Percentiles rank a stretch among this genome's conserved stretches.
Conservation (phyloP, 1,139 yeast species). For the Candida buenavistaensis region DNA sequence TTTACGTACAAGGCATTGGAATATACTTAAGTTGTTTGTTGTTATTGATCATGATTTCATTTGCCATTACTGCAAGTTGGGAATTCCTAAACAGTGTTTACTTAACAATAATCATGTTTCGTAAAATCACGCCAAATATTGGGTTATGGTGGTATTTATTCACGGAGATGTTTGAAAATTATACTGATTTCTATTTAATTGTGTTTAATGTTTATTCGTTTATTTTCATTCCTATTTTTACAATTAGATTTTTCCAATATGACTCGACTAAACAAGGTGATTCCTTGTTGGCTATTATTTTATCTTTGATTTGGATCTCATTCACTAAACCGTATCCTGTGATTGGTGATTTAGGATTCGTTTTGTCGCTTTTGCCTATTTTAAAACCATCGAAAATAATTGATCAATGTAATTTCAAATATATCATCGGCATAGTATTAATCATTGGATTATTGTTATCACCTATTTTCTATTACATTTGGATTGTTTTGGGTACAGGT, state of each 20-base stretch:
- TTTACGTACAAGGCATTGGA: slow-evolving; percentile 25
- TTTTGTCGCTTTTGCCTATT: slow-evolving; percentile 59
- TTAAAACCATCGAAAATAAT: slow-evolving; percentile 27
- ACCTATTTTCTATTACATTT: slow-evolving; percentile 88
- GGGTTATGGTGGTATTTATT: slow-evolving; percentile 99
- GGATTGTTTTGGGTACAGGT: slow-evolving; percentile 95
- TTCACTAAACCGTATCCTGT: slow-evolving; percentile 87
- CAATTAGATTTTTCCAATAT: slow-evolving; percentile 58
- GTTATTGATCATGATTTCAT: slow-evolving; percentile 36
- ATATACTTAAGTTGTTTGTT: slow-evolving; percentile 27
- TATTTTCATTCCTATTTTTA: slow-evolving; percentile 69
- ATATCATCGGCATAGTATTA: slow-evolving; percentile 40
- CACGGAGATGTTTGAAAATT: slow-evolving; percentile 90
- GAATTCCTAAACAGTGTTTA: slow-evolving; percentile 62
- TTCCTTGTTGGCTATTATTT: slow-evolving; percentile 66
- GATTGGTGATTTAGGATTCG: slow-evolving; percentile 78
- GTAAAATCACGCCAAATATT: slow-evolving; percentile 76
- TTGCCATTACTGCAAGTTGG: slow-evolving; percentile 32
- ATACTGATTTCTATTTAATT: slow-evolving; percentile 78
- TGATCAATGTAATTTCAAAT: slow-evolving; percentile 26
- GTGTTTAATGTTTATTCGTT: slow-evolving; percentile 79
- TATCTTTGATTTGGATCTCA: slow-evolving; percentile 64
- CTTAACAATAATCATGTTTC: slow-evolving; percentile 58
- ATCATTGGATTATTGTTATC: slow-evolving; percentile 50
- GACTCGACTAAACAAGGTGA: slow-evolving; percentile 27